Conservation (phyloP, 2,329 filamentous ascomycete species). For the Aspergillus quadricinctus region DNA sequence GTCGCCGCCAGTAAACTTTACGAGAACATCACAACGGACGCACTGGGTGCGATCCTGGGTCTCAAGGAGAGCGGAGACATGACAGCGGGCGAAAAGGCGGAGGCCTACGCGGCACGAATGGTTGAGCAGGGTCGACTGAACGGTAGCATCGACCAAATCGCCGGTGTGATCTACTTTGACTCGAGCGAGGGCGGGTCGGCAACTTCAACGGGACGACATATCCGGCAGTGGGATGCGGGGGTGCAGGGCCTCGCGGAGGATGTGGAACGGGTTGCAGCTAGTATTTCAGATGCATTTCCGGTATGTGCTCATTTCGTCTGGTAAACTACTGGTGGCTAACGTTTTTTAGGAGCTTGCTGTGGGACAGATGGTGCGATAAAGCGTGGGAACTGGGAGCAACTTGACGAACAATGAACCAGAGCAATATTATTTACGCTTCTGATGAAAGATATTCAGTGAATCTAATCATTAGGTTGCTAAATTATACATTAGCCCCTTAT, state of each 20-base stretch:
- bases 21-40: slow-evolving; percentile 70
- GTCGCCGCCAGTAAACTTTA: slow-evolving; percentile 78
- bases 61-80: slow-evolving; percentile 52
- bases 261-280: slow-evolving; percentile 79
- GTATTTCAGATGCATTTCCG: slow-evolving; percentile 76
- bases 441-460: background rate
- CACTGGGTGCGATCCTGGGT: slow-evolving; percentile 71
- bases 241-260: slow-evolving; percentile 84
- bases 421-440: slow-evolving; percentile 6
- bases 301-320: slow-evolving; percentile 40
- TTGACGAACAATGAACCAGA: slow-evolving; percentile 12
- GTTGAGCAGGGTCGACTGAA: slow-evolving; percentile 87
- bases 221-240: slow-evolving; percentile 84
- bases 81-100: slow-evolving; percentile 65
- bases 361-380: slow-evolving; percentile 33
- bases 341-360: slow-evolving; percentile 29
- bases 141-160: slow-evolving; percentile 92
- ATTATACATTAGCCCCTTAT: background rate
- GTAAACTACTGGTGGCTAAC: background rate
- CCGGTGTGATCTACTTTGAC: slow-evolving; percentile 82
- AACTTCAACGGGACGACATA: slow-evolving; percentile 64
- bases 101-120: slow-evolving; percentile 90
- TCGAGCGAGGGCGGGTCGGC: slow-evolving; percentile 60
- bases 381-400: background rate
- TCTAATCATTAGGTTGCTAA: background rate